phyloP scores from a whole-genome alignment of 139 green algal species.

The Chlamydomonas incerta region DNA sequence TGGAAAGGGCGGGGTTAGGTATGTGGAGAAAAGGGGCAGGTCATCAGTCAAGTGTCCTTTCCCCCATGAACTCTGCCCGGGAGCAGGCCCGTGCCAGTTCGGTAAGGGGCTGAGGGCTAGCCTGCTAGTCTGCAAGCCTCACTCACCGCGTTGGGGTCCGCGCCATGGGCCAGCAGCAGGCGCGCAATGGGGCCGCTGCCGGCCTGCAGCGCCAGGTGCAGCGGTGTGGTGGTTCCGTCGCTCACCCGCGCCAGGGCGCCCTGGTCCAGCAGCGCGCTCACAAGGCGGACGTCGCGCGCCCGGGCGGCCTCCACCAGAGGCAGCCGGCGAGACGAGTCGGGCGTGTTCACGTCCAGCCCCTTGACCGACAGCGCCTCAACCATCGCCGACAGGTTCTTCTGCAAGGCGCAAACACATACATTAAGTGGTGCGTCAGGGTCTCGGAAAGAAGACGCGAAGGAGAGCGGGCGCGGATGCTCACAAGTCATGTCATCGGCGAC shows the following conservation, averaged over 20 bases:
- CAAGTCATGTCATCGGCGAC: neutral
- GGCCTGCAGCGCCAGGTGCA: constrained; percentile 36
- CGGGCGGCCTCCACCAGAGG: constrained; percentile 49
- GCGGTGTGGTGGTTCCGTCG: constrained; percentile 30
- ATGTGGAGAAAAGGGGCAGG: too few species aligned
- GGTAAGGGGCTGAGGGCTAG: too few species aligned
- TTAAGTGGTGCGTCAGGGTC: neutral
- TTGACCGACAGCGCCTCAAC: constrained; percentile 23
- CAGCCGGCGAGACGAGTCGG: constrained; percentile 19
- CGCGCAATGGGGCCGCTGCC: constrained; percentile 35
- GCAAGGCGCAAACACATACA: neutral
- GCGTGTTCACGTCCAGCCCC: constrained; percentile 43
- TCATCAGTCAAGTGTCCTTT: too few species aligned
- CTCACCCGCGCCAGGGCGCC: constrained; percentile 15
- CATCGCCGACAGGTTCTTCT: constrained; percentile 40
- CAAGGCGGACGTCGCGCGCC: neutral
- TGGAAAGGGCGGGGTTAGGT: too few species aligned
- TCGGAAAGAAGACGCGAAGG: neutral
- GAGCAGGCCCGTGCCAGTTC: too few species aligned
- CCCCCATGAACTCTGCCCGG: too few species aligned
- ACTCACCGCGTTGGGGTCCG: constrained; percentile 33
- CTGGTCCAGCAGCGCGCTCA: constrained; percentile 28
- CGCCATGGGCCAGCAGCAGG: constrained; percentile 52
- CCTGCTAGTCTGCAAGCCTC: too few species aligned
- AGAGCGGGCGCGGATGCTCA: neutral